Evolutionary conservation across 1,284 basidiomycete species (phyloP), one percentile per base, ranked within the genome.

Genomic region (Ceratobasidium sp.): DNA sequence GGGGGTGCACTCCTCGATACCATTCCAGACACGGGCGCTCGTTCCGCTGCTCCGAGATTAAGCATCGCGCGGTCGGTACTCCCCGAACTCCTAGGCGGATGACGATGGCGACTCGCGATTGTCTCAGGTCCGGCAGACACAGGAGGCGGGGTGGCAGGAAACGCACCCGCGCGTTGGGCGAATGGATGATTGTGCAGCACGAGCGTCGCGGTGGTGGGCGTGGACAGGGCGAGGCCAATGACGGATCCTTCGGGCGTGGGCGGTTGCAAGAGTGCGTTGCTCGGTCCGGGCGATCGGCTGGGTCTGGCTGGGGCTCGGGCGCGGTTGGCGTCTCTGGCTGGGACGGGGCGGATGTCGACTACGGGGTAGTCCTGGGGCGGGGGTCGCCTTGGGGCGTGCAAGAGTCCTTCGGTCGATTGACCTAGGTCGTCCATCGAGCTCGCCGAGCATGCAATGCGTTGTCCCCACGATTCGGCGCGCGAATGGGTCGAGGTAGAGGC

Each of bases 191-290:
- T 65, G 8, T 47, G 49, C 22, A 65, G 29, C 31, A 65, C 17
- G 22, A 53, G 47, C 38, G 20, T 13, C n/a, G 60, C 31, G 25
- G 20, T 34, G 13, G 60, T 29, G 13, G 60, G 60, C 47, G 60
- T 52, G 25, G 60, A 65, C 47, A 65, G n/a, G 7, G 60, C 60
- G 38, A 65, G 60, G 3, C 60, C 60, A 42, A 65, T 65, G n/a
- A 38, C 47, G 10, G 60, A 65, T 2, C 53, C 60, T n/a, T 27
- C 34, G 27, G 47, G 49, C 35, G 60, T 40, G 3, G 60, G 58
- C 13, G 58, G 45, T 27, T 34, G 6, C 32, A n/a, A 5, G 15
- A 38, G 17, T 20, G 29, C 47, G 57, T 17, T 31, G 42, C 13
- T 8, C 3, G 5, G 1, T 29, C 5, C 58, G 58, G 8, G 13